Base-by-base conservation (phyloP, 441 rosid genomes). In the Biscutella laevigata region DNA sequence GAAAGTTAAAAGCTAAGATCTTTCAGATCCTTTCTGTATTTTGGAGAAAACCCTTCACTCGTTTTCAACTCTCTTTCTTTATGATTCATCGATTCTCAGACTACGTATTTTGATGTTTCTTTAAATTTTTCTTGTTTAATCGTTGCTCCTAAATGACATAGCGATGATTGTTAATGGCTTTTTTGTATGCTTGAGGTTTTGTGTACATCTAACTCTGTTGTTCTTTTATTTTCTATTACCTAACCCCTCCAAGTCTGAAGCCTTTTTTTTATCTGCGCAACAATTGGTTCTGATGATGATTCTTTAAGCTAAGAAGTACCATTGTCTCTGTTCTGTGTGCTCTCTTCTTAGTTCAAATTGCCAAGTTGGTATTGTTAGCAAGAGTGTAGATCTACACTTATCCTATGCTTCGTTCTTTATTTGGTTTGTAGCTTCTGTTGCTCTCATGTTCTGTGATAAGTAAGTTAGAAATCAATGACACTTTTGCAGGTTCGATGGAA, bases 401-500 rank as follows among this genome's bases (percentile, higher is more conserved):
- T n/a, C n/a, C n/a, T 42, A 20, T 54, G 11, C 62, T 50, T 24
- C 1, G 4, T 19, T 29, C n/a, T 43, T 27, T 11, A 37, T 9
- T 57, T 58, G 51, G 8, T 17, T 32, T 46, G 22, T 5, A 11
- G 27, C 38, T 20, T 48, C 1, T 46, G 34, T 46, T 45, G 4
- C 49, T 42, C 35, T 16, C 33, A 25, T 4, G 51, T 6, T 30
- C 17, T 28, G 39, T 45, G 29, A 15, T 25, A 28, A 34, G 26
- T 51, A 10, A 51, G 26, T n/a, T n/a, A n/a, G n/a, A 13, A 49
- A 32, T 36, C 12, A 44, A 40, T 33, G 21, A 16, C 39, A 55
- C 33, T 64, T 56, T 62, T 71, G 74, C 73, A 82, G 86, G 78
- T 76, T 71, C 27, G 44, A 27, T 57, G 77, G 70, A 59, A 46